A percentile compares a stretch with the other conserved stretches of the same genome.
Evolutionary conservation across 2,329 filamentous ascomycete species (phyloP).

Genomic region (Pleomassaria siparia): DNA sequence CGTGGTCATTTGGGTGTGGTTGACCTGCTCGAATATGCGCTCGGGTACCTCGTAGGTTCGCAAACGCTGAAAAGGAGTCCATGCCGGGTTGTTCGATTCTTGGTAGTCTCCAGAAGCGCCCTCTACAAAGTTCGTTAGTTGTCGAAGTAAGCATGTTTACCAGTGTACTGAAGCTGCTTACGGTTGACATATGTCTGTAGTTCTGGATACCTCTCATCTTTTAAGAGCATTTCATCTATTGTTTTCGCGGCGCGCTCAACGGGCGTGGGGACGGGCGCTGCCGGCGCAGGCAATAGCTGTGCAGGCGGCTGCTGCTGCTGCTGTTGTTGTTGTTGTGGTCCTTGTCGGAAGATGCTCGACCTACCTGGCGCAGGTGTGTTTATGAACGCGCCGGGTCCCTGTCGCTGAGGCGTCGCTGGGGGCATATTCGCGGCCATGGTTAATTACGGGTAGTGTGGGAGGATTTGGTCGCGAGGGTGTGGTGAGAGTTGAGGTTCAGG

Average conservation of each 20-base stretch:
- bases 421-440: slow-evolving; percentile 34
- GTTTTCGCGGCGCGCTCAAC: slow-evolving; percentile 79
- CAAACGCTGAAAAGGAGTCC: slow-evolving; percentile 86
- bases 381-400: slow-evolving; percentile 73
- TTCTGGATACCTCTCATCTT: slow-evolving; percentile 81
- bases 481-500: slow-evolving; percentile 26
- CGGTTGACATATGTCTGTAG: slow-evolving; percentile 86
- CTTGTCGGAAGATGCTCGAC: slow-evolving; percentile 26
- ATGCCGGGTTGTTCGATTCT: slow-evolving; percentile 66
- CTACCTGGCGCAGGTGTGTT: slow-evolving; percentile 66
- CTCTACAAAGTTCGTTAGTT: slow-evolving; percentile 57
- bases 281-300: slow-evolving; percentile 21
- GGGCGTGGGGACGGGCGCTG: slow-evolving; percentile 55
- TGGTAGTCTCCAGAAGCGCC: slow-evolving; percentile 93
- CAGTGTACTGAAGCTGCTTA: slow-evolving; percentile 50
- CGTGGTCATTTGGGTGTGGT: slow-evolving; percentile 82
- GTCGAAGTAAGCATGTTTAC: slow-evolving; percentile 4
- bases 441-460: slow-evolving; percentile 11
- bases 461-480: slow-evolving; percentile 20
- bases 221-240: slow-evolving; percentile 75
- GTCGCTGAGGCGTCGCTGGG: slow-evolving; percentile 63
- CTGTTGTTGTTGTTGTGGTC: slow-evolving; percentile 27
- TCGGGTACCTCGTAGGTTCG: slow-evolving; percentile 90
- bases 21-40: slow-evolving; percentile 88
- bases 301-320: slow-evolving; percentile 26